phyloP scores from a whole-genome alignment of 192 early-diverging fungal species.

The Funneliformis geosporum region DNA sequence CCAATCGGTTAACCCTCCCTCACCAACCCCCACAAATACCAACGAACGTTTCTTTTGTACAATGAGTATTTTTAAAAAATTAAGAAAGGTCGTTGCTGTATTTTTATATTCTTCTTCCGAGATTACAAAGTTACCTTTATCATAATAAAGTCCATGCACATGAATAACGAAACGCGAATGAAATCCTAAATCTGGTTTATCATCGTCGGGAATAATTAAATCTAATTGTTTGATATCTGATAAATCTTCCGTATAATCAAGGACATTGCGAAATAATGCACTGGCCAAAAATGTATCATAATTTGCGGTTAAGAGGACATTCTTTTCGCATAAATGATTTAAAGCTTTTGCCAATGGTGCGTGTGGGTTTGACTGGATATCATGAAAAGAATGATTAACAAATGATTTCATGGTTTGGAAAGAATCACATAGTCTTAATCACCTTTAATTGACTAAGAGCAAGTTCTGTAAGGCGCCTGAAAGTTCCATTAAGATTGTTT shows the following conservation, averaged over 20 bases:
- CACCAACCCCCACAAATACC: not conserved
- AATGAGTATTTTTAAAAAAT: not conserved
- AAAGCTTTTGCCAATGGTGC: not conserved
- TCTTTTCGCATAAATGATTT: not conserved
- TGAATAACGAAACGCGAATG: not conserved
- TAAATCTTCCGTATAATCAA: conserved; percentile 1
- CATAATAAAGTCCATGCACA: not conserved
- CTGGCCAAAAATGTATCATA: not conserved
- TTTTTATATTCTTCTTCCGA: not conserved
- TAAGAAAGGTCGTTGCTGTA: not conserved
- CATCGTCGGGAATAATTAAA: not conserved
- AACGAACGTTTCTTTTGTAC: not conserved
- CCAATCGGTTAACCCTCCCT: not conserved
- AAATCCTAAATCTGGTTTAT: not conserved
- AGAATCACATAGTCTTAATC: not conserved
- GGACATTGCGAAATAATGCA: not conserved
- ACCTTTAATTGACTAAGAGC: not conserved
- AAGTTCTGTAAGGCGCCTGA: not conserved
- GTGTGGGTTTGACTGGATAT: not conserved
- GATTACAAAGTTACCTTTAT: not conserved
- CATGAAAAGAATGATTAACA: not conserved
- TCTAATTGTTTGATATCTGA: not conserved
- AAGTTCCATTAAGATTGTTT: not conserved
- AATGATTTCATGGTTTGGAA: not conserved
- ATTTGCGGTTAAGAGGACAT: not conserved